Percentiles rank a stretch among this genome's conserved stretches.
These are phyloP conservation scores for Clarireedia homoeocarpa DNA, from an alignment of 2,329 filamentous ascomycete genomes.

Conservation along the genomic window DNA sequence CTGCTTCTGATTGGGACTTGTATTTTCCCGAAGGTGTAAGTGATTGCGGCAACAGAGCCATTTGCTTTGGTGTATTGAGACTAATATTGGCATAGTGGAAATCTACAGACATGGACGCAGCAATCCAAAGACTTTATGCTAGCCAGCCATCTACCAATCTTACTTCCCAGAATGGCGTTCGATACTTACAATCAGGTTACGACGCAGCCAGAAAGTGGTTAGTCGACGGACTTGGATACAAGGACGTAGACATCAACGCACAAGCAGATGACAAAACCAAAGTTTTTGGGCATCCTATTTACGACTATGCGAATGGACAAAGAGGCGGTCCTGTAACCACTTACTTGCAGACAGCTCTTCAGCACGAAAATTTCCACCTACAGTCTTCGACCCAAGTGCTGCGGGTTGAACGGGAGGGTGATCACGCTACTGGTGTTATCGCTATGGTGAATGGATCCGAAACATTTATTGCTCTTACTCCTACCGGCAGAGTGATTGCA, in stretches of 20 bases:
- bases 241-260: conserved; percentile 40
- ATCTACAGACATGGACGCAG: conserved; percentile 38
- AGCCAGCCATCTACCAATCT: conserved; percentile 37
- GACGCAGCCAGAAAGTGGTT: conserved; percentile 41
- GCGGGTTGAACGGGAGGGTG: conserved; percentile 35
- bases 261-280: conserved; percentile 37
- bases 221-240: conserved; percentile 40
- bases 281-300: conserved; percentile 42
- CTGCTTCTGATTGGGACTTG: conserved; percentile 43
- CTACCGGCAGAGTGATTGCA: conserved; percentile 34
- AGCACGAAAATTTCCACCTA: conserved; percentile 36
- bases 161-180: conserved; percentile 38
- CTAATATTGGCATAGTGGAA: conserved; percentile 34
- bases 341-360: conserved; percentile 40
- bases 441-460: conserved; percentile 29
- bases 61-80: neutral
- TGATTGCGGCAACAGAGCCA: neutral
- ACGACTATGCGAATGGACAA: conserved; percentile 41
- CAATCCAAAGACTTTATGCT: conserved; percentile 37
- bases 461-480: conserved; percentile 14
- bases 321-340: conserved; percentile 41
- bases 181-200: conserved; percentile 41
- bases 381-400: conserved; percentile 36
- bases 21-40: conserved; percentile 36
- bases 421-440: conserved; percentile 36